These are phyloP conservation scores for Candida albicans DNA, from an alignment of 1,139 yeast genomes.

Conservation along the genomic window DNA sequence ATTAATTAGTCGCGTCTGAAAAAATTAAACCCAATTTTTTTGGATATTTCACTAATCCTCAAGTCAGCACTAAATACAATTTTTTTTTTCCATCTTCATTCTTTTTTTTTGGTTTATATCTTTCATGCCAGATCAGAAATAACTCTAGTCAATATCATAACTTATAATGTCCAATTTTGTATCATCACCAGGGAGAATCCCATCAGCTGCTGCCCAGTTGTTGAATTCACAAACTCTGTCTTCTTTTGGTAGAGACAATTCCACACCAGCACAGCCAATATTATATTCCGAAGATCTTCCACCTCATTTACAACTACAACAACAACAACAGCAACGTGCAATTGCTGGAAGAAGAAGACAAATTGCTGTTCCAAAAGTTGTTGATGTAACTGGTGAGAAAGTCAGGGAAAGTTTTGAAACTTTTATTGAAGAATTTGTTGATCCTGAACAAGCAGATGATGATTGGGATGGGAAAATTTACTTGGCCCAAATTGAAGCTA, in stretches of 20 bases:
- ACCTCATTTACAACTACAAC: conserved; percentile 15
- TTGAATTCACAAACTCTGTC: conserved; percentile 48
- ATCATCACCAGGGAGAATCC: conserved; percentile 47
- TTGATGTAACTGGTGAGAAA: conserved; percentile 90
- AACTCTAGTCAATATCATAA: neutral
- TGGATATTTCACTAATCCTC: neutral
- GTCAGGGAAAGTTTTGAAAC: conserved; percentile 89
- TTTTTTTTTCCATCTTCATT: neutral
- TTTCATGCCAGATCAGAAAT: neutral
- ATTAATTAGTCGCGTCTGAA: conserved; percentile 22
- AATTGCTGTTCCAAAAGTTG: conserved; percentile 78
- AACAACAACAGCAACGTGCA: conserved; percentile 16
- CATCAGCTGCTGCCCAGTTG: conserved; percentile 48
- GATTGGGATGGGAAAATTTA: conserved; percentile 60
- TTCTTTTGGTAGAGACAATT: conserved; percentile 37
- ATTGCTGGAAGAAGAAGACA: conserved; percentile 49
- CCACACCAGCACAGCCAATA: conserved; percentile 16
- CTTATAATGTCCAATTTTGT: conserved; percentile 42
- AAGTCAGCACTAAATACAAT: neutral
- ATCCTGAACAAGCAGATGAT: conserved; percentile 36
- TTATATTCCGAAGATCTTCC: conserved; percentile 13
- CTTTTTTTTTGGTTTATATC: neutral
- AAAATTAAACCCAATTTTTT: conserved; percentile 1
- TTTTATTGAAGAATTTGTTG: conserved; percentile 68
- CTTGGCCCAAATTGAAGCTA: conserved; percentile 76